phyloP scores from a whole-genome alignment of 129 eudicot species.

The Lonicera japonica region DNA sequence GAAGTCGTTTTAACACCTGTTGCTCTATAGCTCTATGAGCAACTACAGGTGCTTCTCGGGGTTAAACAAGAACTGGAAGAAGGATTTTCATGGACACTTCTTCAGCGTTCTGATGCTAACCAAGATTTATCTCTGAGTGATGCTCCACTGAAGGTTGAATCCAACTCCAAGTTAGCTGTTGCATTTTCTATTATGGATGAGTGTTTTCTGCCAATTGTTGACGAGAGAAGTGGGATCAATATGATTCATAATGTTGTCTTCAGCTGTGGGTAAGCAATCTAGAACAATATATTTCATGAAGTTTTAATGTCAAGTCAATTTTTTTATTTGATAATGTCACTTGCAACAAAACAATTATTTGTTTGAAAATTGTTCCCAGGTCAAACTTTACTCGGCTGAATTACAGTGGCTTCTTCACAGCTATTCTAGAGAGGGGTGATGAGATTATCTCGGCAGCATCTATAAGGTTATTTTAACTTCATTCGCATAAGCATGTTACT shows the following conservation, averaged over 20 bases:
- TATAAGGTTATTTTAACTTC: conserved; percentile 45
- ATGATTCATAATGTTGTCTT: conserved; percentile 65
- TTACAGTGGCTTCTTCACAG: conserved; percentile 61
- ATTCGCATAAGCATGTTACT: background rate
- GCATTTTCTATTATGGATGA: conserved; percentile 87
- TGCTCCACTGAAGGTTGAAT: conserved; percentile 37
- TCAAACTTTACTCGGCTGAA: conserved; percentile 76
- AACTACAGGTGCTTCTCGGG: conserved; percentile 54
- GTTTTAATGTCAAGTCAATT: background rate
- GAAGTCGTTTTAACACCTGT: conserved; percentile 16
- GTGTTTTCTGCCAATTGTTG: conserved; percentile 81
- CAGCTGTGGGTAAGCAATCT: conserved; percentile 69
- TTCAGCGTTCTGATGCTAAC: conserved; percentile 47
- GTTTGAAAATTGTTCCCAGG: conserved; percentile 36
- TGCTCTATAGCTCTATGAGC: conserved; percentile 48
- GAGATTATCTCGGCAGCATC: conserved; percentile 74
- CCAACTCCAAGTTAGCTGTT: conserved; percentile 74
- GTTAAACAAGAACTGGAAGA: conserved; percentile 65
- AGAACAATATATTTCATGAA: background rate
- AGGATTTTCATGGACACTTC: conserved; percentile 73
- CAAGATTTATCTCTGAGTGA: conserved; percentile 22
- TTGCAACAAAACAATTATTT: background rate
- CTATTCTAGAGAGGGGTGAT: conserved; percentile 72
- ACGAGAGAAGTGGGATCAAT: conserved; percentile 65
- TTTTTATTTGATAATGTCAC: too few species aligned